Evolutionary conservation across 306 rosid species (phyloP).

Genomic region (Prunus mongolica): DNA sequence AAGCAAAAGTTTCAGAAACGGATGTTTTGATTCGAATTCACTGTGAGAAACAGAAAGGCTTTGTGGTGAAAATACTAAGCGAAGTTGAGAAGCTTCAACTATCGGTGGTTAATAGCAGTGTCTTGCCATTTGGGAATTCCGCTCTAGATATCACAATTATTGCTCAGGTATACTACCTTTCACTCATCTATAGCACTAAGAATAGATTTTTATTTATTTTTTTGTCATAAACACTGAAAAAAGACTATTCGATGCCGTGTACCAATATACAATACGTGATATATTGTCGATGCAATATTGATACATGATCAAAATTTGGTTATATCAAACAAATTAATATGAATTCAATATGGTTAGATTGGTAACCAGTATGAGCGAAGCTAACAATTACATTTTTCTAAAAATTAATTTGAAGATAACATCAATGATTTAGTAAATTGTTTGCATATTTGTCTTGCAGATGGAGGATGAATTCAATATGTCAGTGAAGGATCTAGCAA

Average conservation of each 20-base stretch:
- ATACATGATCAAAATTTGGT: no score
- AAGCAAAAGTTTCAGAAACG: constrained; percentile 55
- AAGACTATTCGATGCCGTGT: no score
- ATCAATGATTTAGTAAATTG: no score
- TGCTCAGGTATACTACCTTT: constrained; percentile 49
- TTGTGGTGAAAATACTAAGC: constrained; percentile 35
- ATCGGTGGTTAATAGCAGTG: constrained; percentile 30
- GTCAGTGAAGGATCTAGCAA: constrained; percentile 42
- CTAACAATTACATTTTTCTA: no score
- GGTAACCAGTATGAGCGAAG: no score
- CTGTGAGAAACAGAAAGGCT: constrained; percentile 48
- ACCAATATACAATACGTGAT: no score
- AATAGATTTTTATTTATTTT: no score
- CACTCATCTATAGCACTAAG: not conserved
- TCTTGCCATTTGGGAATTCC: constrained; percentile 48
- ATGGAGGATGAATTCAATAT: constrained; percentile 45
- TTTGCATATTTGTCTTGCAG: constrained; percentile 29
- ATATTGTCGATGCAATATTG: no score
- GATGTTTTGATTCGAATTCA: constrained; percentile 61
- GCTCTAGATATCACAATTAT: constrained; percentile 47
- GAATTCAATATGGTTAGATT: no score
- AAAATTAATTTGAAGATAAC: no score
- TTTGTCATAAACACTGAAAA: no score
- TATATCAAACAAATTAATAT: no score
- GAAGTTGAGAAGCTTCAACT: constrained; percentile 51